Evolutionary conservation across 371 early-diverging fungal species (phyloP).

Genomic region (Scutellospora calospora): DNA sequence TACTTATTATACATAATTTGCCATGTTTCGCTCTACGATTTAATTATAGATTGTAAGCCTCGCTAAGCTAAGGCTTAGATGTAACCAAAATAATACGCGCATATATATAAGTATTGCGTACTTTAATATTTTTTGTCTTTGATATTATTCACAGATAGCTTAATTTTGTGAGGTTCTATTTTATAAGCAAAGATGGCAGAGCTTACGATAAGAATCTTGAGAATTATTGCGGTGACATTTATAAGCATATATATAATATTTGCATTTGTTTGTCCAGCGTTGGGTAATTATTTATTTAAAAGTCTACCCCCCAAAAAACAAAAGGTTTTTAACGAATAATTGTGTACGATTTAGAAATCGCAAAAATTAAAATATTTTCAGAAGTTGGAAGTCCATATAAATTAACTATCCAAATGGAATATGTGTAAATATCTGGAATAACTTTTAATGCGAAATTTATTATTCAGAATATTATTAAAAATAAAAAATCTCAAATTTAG

Average conservation of each 20-base stretch:
- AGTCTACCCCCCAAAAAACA: neutral
- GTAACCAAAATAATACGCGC: no score
- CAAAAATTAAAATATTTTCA: neutral
- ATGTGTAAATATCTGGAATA: neutral
- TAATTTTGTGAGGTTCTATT: no score
- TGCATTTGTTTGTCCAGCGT: neutral
- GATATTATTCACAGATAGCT: no score
- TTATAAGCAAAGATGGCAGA: no score
- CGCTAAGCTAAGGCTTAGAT: no score
- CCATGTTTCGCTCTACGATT: no score
- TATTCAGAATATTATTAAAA: neutral
- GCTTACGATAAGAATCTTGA: no score
- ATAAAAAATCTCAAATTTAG: neutral
- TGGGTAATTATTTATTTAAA: neutral
- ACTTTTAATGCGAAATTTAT: neutral
- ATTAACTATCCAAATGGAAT: neutral
- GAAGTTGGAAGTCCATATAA: neutral
- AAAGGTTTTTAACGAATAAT: neutral
- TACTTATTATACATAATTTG: no score
- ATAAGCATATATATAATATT: neutral
- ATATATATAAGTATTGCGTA: no score
- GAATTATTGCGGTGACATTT: no score
- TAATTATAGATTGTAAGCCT: no score
- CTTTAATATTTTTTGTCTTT: no score
- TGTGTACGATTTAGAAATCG: neutral